Evolutionary conservation across 1,139 yeast species (phyloP), one percentile per base, ranked within the genome.

Genomic region (Sugiyamaella grinbergsii): DNA sequence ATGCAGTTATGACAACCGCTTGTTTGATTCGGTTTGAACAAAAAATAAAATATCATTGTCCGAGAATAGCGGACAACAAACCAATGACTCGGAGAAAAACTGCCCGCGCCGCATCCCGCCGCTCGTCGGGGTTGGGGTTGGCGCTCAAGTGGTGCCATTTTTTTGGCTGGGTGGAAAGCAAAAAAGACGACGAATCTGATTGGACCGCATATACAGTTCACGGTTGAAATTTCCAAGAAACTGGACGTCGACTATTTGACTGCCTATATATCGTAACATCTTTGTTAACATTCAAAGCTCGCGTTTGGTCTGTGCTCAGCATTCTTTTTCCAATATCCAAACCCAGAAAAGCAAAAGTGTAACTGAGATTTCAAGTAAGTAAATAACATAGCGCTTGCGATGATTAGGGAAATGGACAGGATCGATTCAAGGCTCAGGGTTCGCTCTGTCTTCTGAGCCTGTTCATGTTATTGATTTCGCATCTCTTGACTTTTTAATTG

Each of bases 161-260:
- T 31, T 41, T 36, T 13, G 16, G 34, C 20, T n/a, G n/a, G 4
- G 37, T 19, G 31, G 38, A 19, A 31, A 41, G 45, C 31, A 11
- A 32, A 31, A 41, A 26, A 41, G 43, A 26, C 43, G 3, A 13
- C 32, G 23, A 15, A 8, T 41, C 45, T 41, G 45, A 41, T 41
- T 41, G 45, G 45, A 41, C 45, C 45, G 45, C 5, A 22, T n/a
- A 33, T 31, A 26, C 37, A 41, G 45, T 41, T 41, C 45, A 41
- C 45, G 45, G 23, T 22, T 31, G 45, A 40, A 40, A 40, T 40
- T 40, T 40, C 39, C 26, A 19, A 20, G 23, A 36, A 19, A 36
- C 39, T 16, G 10, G n/a, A n/a, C n/a, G n/a, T n/a, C 33, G 22
- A 16, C 10, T 20, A 24, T 24, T n/a, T 11, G 18, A 26, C n/a